Evolutionary conservation across 805 yeast species (phyloP).

Genomic region (Candida awuae): DNA sequence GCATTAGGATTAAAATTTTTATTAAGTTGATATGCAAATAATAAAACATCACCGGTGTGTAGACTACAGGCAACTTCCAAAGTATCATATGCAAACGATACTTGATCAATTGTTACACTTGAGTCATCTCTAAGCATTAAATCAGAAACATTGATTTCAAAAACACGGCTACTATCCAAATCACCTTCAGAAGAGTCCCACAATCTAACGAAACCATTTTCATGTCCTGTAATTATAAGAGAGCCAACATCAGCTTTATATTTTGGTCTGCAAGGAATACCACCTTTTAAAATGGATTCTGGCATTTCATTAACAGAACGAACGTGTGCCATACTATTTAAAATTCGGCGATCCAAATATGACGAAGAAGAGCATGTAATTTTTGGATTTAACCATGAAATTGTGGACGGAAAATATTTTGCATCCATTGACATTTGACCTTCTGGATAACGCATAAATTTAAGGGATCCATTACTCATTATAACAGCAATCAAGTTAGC

Average conservation of each 20-base stretch:
- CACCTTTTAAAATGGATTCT: slow-evolving; percentile 59
- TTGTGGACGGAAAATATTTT: slow-evolving; percentile 66
- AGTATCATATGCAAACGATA: slow-evolving; percentile 73
- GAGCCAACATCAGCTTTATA: slow-evolving; percentile 46
- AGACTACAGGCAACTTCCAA: slow-evolving; percentile 67
- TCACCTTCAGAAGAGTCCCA: slow-evolving; percentile 82
- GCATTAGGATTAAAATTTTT: slow-evolving; percentile 32
- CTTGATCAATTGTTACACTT: slow-evolving; percentile 41
- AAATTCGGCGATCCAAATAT: slow-evolving; percentile 27
- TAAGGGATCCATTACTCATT: slow-evolving; percentile 57
- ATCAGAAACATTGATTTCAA: slow-evolving; percentile 50
- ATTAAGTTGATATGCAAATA: slow-evolving; percentile 64
- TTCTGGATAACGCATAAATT: slow-evolving; percentile 49
- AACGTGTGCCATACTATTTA: slow-evolving; percentile 31
- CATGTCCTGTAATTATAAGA: slow-evolving; percentile 75
- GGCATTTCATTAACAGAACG: slow-evolving; percentile 30
- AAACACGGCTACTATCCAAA: slow-evolving; percentile 45
- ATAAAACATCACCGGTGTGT: slow-evolving; percentile 61
- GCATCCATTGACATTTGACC: slow-evolving; percentile 47
- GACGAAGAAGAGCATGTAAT: slow-evolving; percentile 49
- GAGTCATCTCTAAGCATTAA: slow-evolving; percentile 37
- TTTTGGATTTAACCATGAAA: slow-evolving; percentile 72
- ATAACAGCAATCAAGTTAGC: slow-evolving; percentile 58
- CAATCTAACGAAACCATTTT: slow-evolving; percentile 72
- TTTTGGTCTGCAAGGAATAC: slow-evolving; percentile 53